Conservation (phyloP, 495 filamentous ascomycete genomes). For the Neurospora sp. region DNA sequence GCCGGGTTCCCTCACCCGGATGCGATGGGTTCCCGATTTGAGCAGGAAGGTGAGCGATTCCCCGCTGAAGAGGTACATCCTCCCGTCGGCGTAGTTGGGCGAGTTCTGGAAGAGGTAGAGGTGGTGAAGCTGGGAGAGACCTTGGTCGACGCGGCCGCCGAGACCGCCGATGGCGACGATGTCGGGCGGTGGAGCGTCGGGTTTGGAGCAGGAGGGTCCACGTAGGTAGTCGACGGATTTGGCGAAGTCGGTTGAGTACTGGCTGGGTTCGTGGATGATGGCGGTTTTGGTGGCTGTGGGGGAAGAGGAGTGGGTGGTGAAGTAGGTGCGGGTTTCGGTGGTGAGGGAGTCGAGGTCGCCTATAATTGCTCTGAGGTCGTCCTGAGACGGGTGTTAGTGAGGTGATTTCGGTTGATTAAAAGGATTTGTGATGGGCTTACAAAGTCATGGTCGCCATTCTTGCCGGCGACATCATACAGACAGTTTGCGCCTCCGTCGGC, state of each 20-base stretch:
- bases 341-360: constrained; percentile 84
- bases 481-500: constrained; percentile 89
- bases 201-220: not conserved
- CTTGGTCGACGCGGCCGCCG: constrained; percentile 86
- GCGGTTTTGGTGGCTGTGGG: constrained; percentile 27
- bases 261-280: constrained; percentile 59
- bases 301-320: constrained; percentile 39
- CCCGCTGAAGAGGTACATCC: constrained; percentile 63
- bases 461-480: constrained; percentile 47
- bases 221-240: constrained; percentile 48
- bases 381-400: constrained; percentile 22
- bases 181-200: constrained; percentile 19
- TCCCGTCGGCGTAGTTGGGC: constrained; percentile 31
- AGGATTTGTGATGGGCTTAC: constrained; percentile 3
- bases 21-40: constrained; percentile 52
- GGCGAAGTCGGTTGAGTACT: constrained; percentile 69
- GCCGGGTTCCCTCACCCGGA: constrained; percentile 47
- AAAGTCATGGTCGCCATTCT: constrained; percentile 8
- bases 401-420: not conserved
- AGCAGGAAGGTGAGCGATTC: constrained; percentile 76
- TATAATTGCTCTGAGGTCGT: constrained; percentile 58
- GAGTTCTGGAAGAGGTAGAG: constrained; percentile 49
- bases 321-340: constrained; percentile 48
- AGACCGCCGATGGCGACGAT: constrained; percentile 74
- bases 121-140: constrained; percentile 76